Evolutionary conservation across 2,329 filamentous ascomycete genomes (phyloP), one percentile per base, ranked within the genome.

Genomic region (Verticillium klebahnii): DNA sequence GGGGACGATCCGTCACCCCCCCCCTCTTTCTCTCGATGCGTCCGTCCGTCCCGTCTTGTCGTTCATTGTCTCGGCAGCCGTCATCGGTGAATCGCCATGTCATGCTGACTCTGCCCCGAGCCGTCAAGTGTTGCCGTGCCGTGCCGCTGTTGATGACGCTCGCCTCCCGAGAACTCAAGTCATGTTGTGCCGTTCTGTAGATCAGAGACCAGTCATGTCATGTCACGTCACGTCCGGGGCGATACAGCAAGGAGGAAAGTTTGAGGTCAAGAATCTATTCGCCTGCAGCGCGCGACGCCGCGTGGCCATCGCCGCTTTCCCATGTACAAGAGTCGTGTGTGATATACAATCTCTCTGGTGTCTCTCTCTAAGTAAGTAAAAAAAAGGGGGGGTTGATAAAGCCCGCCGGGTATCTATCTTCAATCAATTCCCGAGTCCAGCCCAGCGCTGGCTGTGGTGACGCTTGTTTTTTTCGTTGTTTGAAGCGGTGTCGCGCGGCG

Each of bases 321-420:
- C 39, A 45, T 8, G 17, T 19, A 45, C n/a, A 45, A 45, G n/a
- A 45, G 3, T n/a, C 54, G 29, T 25, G 19, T 57, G 57, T 60
- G 60, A 60, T 57, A 62, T 60, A 64, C 56, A 65, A 40, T 34
- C 57, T 54, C 23, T 39, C 23, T 36, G 29, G 34, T 34, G 17
- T 56, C 2, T 36, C 17, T 57, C 23, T 57, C 17, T 34, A 57
- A 37, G 29, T 31, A 60, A 39, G 29, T 29, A 60, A 62, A 60
- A 60, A 60, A 62, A 58, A 64, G 58, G 62, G 56, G 56, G 58
- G 55, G 32, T n/a, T 57, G 55, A 57, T 57, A 40, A 65, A 62
- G 57, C 58, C 62, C 50, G 36, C 56, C 59, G 64, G 64, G 61
- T 61, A 65, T 65, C 63, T 63, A 58, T 62, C 60, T 61, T 59